Evolutionary conservation across 345 rosid genomes (phyloP), one percentile per base, ranked within the genome.

Genomic region (Syzygium jambos): DNA sequence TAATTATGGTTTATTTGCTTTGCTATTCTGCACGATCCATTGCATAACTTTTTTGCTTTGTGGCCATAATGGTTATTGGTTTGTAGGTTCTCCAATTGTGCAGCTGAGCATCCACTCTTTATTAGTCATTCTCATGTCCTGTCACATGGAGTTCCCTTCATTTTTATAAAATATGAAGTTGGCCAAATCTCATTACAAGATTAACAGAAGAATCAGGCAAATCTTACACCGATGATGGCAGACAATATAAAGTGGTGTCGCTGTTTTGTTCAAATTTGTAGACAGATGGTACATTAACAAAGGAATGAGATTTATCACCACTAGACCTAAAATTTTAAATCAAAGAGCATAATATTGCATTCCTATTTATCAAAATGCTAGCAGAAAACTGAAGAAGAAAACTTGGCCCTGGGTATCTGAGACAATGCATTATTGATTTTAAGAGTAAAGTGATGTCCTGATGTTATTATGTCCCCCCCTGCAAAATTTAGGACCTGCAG

Each of bases 1-100:
- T 34, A 30, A 68, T 30, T 9, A 21, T 73, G 52, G 84, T 30
- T 88, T 91, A 84, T 51, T 87, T 52, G 54, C 86, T 80, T 89
- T 63, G 63, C 84, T 34, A 19, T 73, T 73, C 49, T 73, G 25
- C 80, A 73, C 5, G 1, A 73, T 73, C 46, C 13, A 10, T 46
- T 9, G 49, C 49, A 19, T 11, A 68, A 34, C 0, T 68, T 34
- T 68, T 73, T 73, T 9, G 46, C 80, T 73, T 19, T 11, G 23
- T 73, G 80, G 80, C 80, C 80, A 73, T 34, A 22, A 19, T 25
- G 80, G 49, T 19, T 73, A 25, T 34, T 17, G 13, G 7, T 73
- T 17, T 68, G 43, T 15, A 68, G 43, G 34, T 68, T 68, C 78
- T 68, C 78, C 41, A 38, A 68, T 16, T 73, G 14, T 73, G 80